Conservation (phyloP, 2,329 filamentous ascomycete species). For the Colletotrichum coccodes region DNA sequence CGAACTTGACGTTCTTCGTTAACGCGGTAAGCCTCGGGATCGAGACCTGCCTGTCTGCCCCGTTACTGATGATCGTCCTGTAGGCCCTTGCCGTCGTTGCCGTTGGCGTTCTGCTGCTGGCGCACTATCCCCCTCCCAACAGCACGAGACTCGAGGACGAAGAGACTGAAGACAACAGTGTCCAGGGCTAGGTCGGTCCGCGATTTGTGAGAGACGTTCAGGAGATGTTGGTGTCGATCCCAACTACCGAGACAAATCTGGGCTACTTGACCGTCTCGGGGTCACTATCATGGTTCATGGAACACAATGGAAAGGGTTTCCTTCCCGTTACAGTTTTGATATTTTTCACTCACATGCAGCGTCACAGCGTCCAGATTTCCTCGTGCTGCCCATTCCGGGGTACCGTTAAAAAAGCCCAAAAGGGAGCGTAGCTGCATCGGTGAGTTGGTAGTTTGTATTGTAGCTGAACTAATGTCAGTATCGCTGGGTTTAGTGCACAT, state of each 20-base stretch:
- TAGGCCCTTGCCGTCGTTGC: constrained; percentile 65
- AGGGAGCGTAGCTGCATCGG: neutral
- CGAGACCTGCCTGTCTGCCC: too few relatives aligned
- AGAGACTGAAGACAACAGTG: neutral
- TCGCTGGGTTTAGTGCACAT: neutral
- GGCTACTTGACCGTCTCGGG: neutral
- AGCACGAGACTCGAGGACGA: constrained; percentile 52
- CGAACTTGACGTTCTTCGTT: constrained; percentile 72
- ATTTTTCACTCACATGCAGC: neutral
- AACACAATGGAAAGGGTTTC: neutral
- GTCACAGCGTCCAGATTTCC: neutral
- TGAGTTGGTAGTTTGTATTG: neutral
- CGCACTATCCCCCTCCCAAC: constrained; percentile 55
- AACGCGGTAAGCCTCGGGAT: constrained; percentile 63
- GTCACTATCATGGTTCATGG: too few relatives aligned
- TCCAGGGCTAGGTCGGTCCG: neutral
- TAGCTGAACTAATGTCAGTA: neutral
- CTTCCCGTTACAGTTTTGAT: neutral
- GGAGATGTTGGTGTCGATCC: neutral
- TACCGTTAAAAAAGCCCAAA: neutral
- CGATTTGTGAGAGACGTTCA: neutral
- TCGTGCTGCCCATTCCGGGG: neutral
- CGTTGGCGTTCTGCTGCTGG: constrained; percentile 54
- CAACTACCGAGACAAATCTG: neutral
- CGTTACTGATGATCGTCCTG: neutral